These are phyloP conservation scores for Ceratopteris richardii DNA, from an alignment of 75 land plant genomes.

Conservation along the genomic window DNA sequence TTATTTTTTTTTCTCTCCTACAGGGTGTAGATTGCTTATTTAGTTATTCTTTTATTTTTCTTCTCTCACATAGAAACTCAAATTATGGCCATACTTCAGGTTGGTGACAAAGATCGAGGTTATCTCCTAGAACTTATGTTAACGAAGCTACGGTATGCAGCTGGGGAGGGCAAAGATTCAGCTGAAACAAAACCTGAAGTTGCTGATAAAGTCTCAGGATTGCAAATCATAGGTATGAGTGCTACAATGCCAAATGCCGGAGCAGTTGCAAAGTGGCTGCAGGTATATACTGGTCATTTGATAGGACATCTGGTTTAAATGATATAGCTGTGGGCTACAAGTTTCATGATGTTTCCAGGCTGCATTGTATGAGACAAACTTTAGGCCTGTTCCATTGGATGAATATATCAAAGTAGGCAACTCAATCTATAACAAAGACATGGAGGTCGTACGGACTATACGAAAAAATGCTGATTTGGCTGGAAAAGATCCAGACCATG, in stretches of 20 bases:
- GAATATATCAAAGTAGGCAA: constrained; percentile 88
- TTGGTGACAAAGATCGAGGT: constrained; percentile 82
- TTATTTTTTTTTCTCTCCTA: no score
- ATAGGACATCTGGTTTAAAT: no score
- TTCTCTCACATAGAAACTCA: no score
- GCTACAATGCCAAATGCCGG: constrained; percentile 98
- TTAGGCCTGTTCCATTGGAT: constrained; percentile 93
- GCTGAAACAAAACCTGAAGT: constrained; percentile 10
- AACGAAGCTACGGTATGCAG: constrained; percentile 94
- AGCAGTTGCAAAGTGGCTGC: constrained; percentile 91
- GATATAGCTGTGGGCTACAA: no score
- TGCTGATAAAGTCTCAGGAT: constrained; percentile 30
- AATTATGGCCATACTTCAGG: constrained; percentile 30
- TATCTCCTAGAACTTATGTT: constrained; percentile 91
- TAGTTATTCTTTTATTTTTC: no score
- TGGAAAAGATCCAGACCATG: constrained; percentile 96
- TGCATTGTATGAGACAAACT: constrained; percentile 79
- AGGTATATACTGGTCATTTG: constrained; percentile 33
- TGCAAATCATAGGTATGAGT: constrained; percentile 99
- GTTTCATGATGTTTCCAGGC: constrained; percentile 73
- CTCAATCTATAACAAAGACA: constrained; percentile 54
- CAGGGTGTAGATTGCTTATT: no score
- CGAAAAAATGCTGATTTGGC: constrained; percentile 67
- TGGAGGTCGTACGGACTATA: constrained; percentile 67
- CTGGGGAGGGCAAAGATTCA: constrained; percentile 69